Conservation (phyloP, 1,284 basidiomycete genomes). For the Leccinum griseonigrum region DNA sequence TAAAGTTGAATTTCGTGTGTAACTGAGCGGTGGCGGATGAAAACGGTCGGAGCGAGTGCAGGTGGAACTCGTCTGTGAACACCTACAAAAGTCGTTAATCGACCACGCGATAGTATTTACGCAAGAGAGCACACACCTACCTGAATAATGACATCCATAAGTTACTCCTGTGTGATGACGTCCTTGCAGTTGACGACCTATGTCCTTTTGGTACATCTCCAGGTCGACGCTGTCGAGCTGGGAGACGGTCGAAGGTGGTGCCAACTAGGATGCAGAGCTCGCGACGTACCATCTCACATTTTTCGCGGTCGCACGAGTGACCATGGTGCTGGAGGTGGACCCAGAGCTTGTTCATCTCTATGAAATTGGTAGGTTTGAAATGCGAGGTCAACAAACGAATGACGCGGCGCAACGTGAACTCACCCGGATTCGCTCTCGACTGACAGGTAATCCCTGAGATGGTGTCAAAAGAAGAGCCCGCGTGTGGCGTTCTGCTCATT, state of each 20-base stretch:
- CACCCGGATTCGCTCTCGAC: too few species aligned
- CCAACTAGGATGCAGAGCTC: constrained; percentile 94
- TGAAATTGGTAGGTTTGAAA: constrained; percentile 95
- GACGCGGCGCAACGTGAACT: too few species aligned
- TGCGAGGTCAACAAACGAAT: constrained; percentile 37
- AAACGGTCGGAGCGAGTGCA: constrained; percentile 90
- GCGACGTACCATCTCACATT: constrained; percentile 67
- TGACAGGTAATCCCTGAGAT: too few species aligned
- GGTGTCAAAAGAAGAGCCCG: too few species aligned
- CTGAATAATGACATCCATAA: constrained; percentile 99
- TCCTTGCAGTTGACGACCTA: constrained; percentile 97
- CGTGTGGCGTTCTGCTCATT: too few species aligned
- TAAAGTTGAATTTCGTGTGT: constrained; percentile 96
- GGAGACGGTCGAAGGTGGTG: constrained; percentile 73
- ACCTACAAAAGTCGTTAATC: constrained; percentile 43
- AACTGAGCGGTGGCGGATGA: constrained; percentile 90
- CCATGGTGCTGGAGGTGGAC: constrained; percentile 95
- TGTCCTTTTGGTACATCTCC: constrained; percentile 82
- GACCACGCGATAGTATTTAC: too few species aligned
- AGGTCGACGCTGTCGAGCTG: constrained; percentile 94
- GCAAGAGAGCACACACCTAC: constrained; percentile 37
- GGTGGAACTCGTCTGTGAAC: constrained; percentile 95
- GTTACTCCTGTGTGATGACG: constrained; percentile 94
- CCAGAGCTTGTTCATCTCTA: constrained; percentile 99
- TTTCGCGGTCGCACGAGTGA: constrained; percentile 65